Base-by-base conservation (phyloP, 2,329 filamentous ascomycete genomes). In the Pestalotiopsis sp. region DNA sequence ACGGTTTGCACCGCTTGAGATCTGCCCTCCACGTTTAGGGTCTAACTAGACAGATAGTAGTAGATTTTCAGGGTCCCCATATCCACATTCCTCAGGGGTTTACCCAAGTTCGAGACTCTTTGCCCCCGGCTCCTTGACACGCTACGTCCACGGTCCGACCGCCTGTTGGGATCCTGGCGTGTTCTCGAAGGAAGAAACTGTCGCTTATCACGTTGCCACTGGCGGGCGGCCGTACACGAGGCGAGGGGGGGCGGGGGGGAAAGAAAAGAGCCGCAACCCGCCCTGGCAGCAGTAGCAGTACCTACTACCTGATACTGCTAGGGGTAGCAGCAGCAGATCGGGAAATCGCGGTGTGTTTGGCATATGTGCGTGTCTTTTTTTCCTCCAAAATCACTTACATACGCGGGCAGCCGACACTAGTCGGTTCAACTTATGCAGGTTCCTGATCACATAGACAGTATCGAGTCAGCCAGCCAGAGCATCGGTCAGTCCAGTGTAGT, bases 61-160 rank as follows among this genome's bases (percentile, higher is more conserved):
- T 62, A 39, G 59, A 62, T 36, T 62, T 59, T 62, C 59, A 62
- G 59, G 59, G 59, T 62, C 59, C 59, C n/a, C 27, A 27, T 36
- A 62, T 27, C 57, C 59, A 36, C 59, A 62, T 38, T 27, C 17
- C 27, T 39, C n/a, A 62, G 36, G n/a, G n/a, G 25, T 20, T 36
- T 20, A 20, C 27, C n/a, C 31, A 20, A 38, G 59, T 27, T n/a
- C 31, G 59, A 20, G 59, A 36, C 27, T 39, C 59, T 14, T 36
- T 12, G 36, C 59, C 59, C 59, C 59, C 36, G 59, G 25, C 27
- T 36, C 31, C 27, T 36, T 17, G 27, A 20, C 13, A 36, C 23
- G 57, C 27, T 59, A 36, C n/a, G 36, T 62, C 31, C 59, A 36
- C 36, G 59, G n/a, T 39, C 36, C 31, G 59, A 62, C 25, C 59